These are phyloP conservation scores for Bipolaris gigantea DNA, from an alignment of 2,329 filamentous ascomycete species.

Conservation along the genomic window DNA sequence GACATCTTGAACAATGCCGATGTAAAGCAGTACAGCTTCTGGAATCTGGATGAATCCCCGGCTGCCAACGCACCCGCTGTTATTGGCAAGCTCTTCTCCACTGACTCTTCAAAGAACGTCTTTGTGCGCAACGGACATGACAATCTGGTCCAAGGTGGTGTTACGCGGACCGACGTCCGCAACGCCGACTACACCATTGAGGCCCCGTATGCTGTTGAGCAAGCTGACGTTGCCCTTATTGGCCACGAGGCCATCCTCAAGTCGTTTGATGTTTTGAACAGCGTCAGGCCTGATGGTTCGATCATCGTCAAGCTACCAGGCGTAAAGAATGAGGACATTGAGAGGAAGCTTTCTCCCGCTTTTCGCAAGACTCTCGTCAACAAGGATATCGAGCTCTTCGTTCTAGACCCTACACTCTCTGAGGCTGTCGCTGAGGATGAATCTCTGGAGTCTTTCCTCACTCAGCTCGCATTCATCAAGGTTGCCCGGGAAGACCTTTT, in stretches of 20 bases:
- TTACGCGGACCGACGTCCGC: constrained; percentile 81
- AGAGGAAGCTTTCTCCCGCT: constrained; percentile 76
- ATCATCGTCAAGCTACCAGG: constrained; percentile 75
- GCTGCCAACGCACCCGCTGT: constrained; percentile 66
- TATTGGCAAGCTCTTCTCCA: constrained; percentile 62
- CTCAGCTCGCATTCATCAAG: constrained; percentile 82
- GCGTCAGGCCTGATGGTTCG: constrained; percentile 69
- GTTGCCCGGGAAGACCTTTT: constrained; percentile 70
- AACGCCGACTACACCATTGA: constrained; percentile 81
- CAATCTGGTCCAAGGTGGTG: constrained; percentile 71
- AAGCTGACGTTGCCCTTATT: constrained; percentile 78
- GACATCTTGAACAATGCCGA: constrained; percentile 57
- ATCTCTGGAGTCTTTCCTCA: constrained; percentile 64
- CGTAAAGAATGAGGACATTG: constrained; percentile 83
- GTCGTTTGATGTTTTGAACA: constrained; percentile 72
- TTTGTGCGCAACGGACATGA: constrained; percentile 62
- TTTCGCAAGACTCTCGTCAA: constrained; percentile 72
- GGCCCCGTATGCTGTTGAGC: constrained; percentile 76
- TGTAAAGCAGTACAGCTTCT: constrained; percentile 87
- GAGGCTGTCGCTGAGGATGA: constrained; percentile 68
- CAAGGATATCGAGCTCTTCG: constrained; percentile 70
- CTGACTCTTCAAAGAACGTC: constrained; percentile 63
- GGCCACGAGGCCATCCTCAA: constrained; percentile 79
- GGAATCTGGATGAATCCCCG: constrained; percentile 79
- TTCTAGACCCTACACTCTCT: constrained; percentile 72